Conservation (phyloP, 2,329 filamentous ascomycete species). For the Pseudonectria buxi region DNA sequence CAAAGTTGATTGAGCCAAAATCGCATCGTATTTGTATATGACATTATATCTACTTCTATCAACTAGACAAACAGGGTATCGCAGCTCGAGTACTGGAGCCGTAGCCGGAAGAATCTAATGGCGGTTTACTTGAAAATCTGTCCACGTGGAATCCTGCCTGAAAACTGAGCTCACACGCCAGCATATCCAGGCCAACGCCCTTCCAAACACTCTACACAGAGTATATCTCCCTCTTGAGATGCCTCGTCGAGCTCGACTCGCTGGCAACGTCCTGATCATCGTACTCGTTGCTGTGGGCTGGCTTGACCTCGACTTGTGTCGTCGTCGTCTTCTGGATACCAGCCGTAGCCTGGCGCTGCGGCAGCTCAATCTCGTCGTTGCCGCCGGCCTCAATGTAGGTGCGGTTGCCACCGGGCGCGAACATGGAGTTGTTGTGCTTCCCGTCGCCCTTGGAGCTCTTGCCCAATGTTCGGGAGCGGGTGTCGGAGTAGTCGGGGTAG, state of each 20-base stretch:
- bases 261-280: constrained; percentile 15
- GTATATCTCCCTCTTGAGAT: constrained; percentile 16
- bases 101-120: too few species aligned
- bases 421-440: constrained; percentile 12
- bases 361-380: constrained; percentile 15
- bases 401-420: constrained; percentile 12
- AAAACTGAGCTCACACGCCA: too few species aligned
- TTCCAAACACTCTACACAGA: constrained; percentile 5
- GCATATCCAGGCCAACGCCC: background rate
- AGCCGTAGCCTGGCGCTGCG: constrained; percentile 1
- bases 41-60: too few species aligned
- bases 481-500: constrained; percentile 16
- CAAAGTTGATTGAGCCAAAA: too few species aligned
- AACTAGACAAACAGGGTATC: too few species aligned
- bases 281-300: constrained; percentile 9
- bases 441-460: constrained; percentile 10
- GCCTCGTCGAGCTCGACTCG: constrained; percentile 15
- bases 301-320: constrained; percentile 18
- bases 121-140: too few species aligned
- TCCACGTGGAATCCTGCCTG: too few species aligned
- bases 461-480: constrained; percentile 10
- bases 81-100: too few species aligned
- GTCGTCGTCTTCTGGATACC: constrained; percentile 22
- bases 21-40: too few species aligned
- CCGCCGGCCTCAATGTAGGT: constrained; percentile 18